Base-by-base conservation (phyloP, 371 early-diverging fungal species). In the Nematocida parisii region DNA sequence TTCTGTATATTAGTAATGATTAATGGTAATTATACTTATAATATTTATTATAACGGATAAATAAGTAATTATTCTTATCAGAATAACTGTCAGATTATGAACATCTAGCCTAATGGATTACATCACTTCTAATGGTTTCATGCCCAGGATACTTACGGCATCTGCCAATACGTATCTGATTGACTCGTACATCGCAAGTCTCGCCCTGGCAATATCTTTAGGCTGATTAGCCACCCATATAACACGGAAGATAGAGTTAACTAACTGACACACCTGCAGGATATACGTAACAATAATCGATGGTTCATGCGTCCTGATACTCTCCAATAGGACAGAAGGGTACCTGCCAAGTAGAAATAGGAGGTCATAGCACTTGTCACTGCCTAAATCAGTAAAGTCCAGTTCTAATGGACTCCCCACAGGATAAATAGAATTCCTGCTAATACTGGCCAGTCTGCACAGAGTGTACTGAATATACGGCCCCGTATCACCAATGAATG, bases 401-500 rank as follows among this genome's bases (percentile, higher is more conserved):
- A 83, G 73, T 15, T 58, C 64, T 11, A 66, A 56, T 33, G 58
- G 11, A 66, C 70, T 54, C 15, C 61, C 60, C 22, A 75, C 52
- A 9, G 45, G 71, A 58, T 83, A n/a, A 1, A 45, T 42, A 4
- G 58, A 52, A 55, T 91, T 85, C 95, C 94, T 88, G 93, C 18
- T 7, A 85, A 88, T 88, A 61, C 85, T 84, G 45, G 24, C 47
- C 92, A 99, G 68, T 60, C 87, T 66, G 81, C 87, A 86, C 71
- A 85, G 83, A 3, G 88, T 85, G 73, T 86, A 88, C 89, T 97
- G 98, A 22, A 98, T 89, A 88, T 96, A 98, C 56, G 97, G 96
- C 18, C 98, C 99, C 62, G 98, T 97, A 86, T 95, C 95, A 68
- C 96, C 97, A 87, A 95, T 95, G 84, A 95, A 95, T 73, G 91